Percentiles rank a stretch among this genome's conserved stretches.
Evolutionary conservation across 306 rosid genomes (phyloP).

Genomic region (Abrus precatorius): DNA sequence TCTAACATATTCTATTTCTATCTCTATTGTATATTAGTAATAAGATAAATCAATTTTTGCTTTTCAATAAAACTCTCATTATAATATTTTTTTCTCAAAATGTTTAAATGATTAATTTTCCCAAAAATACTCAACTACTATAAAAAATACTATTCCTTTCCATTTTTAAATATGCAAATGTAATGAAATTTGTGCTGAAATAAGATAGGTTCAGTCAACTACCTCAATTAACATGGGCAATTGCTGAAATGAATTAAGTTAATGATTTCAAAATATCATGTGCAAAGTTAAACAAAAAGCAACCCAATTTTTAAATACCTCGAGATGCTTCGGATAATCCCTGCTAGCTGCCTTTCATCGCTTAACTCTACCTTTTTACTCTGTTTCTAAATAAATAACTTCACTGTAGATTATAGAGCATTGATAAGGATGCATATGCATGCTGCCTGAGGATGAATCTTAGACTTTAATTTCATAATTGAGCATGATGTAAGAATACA

Average conservation of each 20-base stretch:
- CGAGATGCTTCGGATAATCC: neutral
- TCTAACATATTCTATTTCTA: too few relatives aligned
- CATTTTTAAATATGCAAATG: neutral
- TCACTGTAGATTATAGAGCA: neutral
- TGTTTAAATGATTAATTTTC: neutral
- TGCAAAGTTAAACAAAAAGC: neutral
- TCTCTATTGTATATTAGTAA: too few relatives aligned
- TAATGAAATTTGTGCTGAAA: neutral
- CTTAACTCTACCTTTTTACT: neutral
- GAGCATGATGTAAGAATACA: neutral
- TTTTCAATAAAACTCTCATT: too few relatives aligned
- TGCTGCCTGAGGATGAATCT: neutral
- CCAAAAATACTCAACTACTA: neutral
- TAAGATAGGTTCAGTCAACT: neutral
- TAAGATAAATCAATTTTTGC: too few relatives aligned
- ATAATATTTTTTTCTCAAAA: neutral
- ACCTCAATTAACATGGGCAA: neutral
- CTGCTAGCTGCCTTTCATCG: neutral
- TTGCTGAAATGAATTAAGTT: neutral
- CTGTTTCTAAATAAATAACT: neutral
- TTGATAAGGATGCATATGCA: neutral
- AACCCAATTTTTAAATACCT: neutral
- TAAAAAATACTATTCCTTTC: neutral
- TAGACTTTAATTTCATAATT: constrained; percentile 2
- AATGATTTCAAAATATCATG: neutral